Evolutionary conservation across 2,329 filamentous ascomycete species (phyloP).

Genomic region (Penicillium sp.): DNA sequence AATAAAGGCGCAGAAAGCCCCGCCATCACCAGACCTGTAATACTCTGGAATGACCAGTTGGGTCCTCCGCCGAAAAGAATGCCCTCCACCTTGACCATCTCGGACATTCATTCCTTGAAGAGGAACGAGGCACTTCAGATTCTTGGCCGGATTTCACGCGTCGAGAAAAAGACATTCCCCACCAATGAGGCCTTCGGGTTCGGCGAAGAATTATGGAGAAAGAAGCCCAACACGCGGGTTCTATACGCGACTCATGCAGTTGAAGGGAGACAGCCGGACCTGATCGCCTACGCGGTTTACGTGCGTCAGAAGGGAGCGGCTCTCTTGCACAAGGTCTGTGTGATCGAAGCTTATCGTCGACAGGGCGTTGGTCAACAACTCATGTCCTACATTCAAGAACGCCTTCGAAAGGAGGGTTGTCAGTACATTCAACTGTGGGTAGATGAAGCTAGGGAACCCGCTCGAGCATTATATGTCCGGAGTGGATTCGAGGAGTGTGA

Average conservation of each 20-base stretch:
- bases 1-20: neutral
- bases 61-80: constrained; percentile 9
- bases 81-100: constrained; percentile 23
- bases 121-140: constrained; percentile 36
- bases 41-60: neutral
- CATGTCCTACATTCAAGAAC: constrained; percentile 43
- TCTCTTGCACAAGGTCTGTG: constrained; percentile 54
- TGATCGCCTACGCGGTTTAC: constrained; percentile 50
- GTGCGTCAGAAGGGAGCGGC: constrained; percentile 45
- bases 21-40: neutral
- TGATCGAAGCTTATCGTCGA: constrained; percentile 46
- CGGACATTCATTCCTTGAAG: constrained; percentile 39
- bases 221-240: constrained; percentile 50
- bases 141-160: constrained; percentile 36
- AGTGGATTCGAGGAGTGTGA: constrained; percentile 49
- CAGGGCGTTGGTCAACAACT: constrained; percentile 49
- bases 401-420: constrained; percentile 48
- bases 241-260: constrained; percentile 31
- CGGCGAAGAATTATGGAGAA: constrained; percentile 44
- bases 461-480: constrained; percentile 46
- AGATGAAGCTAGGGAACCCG: constrained; percentile 47
- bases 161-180: constrained; percentile 53
- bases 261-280: constrained; percentile 13
- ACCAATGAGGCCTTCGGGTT: constrained; percentile 52
- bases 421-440: constrained; percentile 53